These are phyloP conservation scores for Buxus sempervirens DNA, from an alignment of 164 flowering plant species.

Conservation along the genomic window DNA sequence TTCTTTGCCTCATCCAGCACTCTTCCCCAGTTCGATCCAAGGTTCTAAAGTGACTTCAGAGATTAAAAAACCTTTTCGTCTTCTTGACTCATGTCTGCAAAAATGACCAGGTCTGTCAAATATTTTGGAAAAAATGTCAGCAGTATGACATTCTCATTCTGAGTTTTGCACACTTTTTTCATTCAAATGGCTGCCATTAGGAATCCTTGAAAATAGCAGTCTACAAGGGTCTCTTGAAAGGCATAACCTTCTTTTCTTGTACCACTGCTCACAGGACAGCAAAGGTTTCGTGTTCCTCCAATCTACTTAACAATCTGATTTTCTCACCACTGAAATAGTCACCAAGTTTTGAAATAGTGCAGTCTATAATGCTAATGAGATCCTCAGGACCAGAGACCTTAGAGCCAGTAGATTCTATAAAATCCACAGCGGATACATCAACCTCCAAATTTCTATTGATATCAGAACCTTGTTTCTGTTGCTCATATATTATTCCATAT, in stretches of 20 bases:
- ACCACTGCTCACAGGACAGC: conserved; percentile 6
- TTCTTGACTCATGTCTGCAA: no score
- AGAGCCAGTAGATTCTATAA: conserved; percentile 15
- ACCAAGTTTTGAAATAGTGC: conserved; percentile 25
- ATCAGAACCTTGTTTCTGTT: conserved; percentile 6
- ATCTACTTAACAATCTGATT: conserved; percentile 9
- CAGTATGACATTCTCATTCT: no score
- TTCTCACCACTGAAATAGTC: conserved; percentile 9
- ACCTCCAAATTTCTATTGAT: conserved; percentile 12
- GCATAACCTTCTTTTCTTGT: neutral
- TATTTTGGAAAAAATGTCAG: no score
- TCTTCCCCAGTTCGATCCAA: no score
- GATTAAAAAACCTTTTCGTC: no score
- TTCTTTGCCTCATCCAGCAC: no score
- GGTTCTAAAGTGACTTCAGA: no score
- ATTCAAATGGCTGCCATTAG: no score
- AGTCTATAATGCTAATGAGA: conserved; percentile 42
- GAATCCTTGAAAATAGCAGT: no score
- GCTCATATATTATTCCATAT: conserved; percentile 33
- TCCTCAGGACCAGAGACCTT: conserved; percentile 40
- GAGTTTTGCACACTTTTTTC: no score
- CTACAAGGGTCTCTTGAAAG: no score
- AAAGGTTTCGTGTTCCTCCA: conserved; percentile 11
- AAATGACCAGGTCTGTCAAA: no score
- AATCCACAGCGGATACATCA: conserved; percentile 18